Conservation (phyloP, 345 rosid genomes). For the Camelina neglecta region DNA sequence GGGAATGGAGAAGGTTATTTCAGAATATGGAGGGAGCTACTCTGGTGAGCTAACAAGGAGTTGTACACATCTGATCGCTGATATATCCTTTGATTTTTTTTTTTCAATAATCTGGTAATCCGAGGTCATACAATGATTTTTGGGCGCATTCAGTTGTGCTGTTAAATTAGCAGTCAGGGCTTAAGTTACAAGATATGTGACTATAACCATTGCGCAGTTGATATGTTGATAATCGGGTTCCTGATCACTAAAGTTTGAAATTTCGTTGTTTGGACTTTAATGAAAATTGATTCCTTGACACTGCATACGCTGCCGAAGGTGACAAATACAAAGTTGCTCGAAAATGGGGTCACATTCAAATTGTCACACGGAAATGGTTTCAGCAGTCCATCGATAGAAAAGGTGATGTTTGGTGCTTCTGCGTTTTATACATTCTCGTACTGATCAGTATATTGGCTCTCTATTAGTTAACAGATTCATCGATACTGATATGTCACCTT, state of each 20-base stretch:
- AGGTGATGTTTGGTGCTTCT: slow-evolving; percentile 56
- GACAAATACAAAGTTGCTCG: slow-evolving; percentile 90
- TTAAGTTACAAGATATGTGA: slow-evolving; percentile 3
- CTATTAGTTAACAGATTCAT: slow-evolving; percentile 30
- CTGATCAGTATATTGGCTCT: slow-evolving; percentile 33
- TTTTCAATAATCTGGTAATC: slow-evolving; percentile 11
- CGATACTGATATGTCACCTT: slow-evolving; percentile 45
- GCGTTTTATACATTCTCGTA: slow-evolving; percentile 21
- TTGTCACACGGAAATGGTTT: slow-evolving; percentile 86
- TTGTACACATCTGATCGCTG: slow-evolving; percentile 91
- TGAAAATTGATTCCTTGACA: slow-evolving; percentile 55
- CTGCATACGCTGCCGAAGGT: slow-evolving; percentile 78
- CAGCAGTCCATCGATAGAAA: slow-evolving; percentile 77
- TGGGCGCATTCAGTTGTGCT: slow-evolving; percentile 22
- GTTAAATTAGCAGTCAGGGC: slow-evolving; percentile 13
- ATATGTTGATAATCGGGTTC: neutral
- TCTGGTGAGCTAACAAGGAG: slow-evolving; percentile 79
- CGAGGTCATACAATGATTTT: slow-evolving; percentile 25
- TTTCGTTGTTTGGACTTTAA: slow-evolving; percentile 5
- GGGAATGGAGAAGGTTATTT: slow-evolving; percentile 65
- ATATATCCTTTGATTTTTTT: slow-evolving; percentile 68
- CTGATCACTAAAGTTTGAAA: slow-evolving; percentile 1
- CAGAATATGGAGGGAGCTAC: slow-evolving; percentile 84
- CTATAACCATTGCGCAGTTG: slow-evolving; percentile 19
- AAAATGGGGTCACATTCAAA: slow-evolving; percentile 87